Evolutionary conservation across 148 eudicot species (phyloP), one percentile per base, ranked within the genome.

Genomic region (Rhododendron vialii): DNA sequence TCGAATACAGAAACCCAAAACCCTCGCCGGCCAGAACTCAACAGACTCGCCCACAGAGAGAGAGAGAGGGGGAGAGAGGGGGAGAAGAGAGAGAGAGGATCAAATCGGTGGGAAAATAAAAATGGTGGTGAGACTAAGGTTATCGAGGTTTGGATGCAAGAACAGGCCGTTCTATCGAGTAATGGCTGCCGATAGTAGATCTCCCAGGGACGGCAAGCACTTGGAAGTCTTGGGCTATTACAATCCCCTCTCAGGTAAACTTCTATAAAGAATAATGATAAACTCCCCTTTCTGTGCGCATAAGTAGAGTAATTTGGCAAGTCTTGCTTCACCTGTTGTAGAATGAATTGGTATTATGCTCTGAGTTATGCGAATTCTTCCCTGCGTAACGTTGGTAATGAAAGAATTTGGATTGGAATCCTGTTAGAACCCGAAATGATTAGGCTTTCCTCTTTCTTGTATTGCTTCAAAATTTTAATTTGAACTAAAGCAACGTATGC

Each of bases 121-220:
- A 57, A 96, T 96, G 99, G 99, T 92, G 85, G 98, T 95, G 59
- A 91, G 97, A 57, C 7, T 96, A 57, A 91, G 99, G 76, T 90
- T 96, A 59, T 88, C 99, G 8, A 88, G 99, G 76, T 93, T 96
- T 33, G 99, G 98, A 77, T 96, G 99, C 88, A 89, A 82, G 69
- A 95, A 96, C 90, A 95, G 88, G 86, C 98, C 99, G 12, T 94
- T 93, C 80, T 96, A 95, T 86, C 86, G 98, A 84, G 92, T 97
- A 1, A 94, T 97, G 98, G 98, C 98, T 15, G 98, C 99, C 43
- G 91, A 94, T 88, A 93, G 95, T 85, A 90, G 98, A 87, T 95
- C 96, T 73, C 98, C 98, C 9, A 90, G 99, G 84, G 99, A 97
- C 86, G 98, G 99, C 89, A 95, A 97, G 88, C 98, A 97, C 89